Evolutionary conservation across 306 rosid species (phyloP).

Genomic region (Quercus rubra): DNA sequence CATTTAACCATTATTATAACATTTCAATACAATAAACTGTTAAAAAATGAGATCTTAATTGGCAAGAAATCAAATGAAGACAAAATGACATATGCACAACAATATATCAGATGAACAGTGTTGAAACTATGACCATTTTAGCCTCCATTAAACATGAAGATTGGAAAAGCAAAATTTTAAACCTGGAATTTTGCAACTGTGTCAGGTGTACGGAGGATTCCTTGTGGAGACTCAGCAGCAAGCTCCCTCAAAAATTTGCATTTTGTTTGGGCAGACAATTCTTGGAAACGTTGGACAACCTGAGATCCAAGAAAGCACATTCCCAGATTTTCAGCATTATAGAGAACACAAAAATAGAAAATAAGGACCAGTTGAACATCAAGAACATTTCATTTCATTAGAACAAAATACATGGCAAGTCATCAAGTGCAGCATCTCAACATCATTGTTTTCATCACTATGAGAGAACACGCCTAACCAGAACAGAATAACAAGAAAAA

Average conservation of each 20-base stretch:
- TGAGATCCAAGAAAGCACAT: conserved; percentile 30
- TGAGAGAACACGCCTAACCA: not conserved
- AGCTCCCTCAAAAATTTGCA: conserved; percentile 99
- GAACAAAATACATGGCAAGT: not conserved
- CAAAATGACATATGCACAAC: too few species aligned
- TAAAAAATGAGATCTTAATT: too few species aligned
- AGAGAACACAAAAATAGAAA: not conserved
- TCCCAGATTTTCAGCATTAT: conserved; percentile 16
- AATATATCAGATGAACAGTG: too few species aligned
- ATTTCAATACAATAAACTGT: too few species aligned
- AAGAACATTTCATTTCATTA: not conserved
- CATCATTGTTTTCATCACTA: not conserved
- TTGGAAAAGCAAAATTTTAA: conserved; percentile 5
- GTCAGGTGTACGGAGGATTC: conserved; percentile 96
- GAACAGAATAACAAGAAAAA: not conserved
- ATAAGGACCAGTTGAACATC: not conserved
- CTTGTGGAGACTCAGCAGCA: conserved; percentile 99
- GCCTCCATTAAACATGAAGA: not conserved
- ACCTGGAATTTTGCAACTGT: conserved; percentile 99
- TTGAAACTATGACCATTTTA: too few species aligned
- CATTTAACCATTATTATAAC: too few species aligned
- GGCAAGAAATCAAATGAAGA: too few species aligned
- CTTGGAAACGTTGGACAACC: conserved; percentile 99
- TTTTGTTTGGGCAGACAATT: conserved; percentile 96
- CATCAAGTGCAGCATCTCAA: not conserved